Evolutionary conservation across 2,329 filamentous ascomycete genomes (phyloP).

Genomic region (Thielaviopsis ethacetica): DNA sequence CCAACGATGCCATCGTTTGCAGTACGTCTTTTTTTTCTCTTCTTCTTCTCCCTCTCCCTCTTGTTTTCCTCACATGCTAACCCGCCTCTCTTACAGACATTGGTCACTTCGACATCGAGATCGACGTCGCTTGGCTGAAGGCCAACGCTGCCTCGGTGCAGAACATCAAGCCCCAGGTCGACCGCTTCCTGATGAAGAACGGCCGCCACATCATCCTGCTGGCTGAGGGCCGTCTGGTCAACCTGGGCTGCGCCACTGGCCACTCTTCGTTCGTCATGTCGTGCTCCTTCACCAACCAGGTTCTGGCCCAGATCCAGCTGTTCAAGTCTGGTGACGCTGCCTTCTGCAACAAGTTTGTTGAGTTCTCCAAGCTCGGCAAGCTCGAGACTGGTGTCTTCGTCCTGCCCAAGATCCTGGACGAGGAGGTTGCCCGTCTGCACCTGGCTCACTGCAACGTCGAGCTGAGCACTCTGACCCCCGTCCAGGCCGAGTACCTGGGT

Average conservation of each 20-base stretch:
- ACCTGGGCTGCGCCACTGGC: constrained; percentile 96
- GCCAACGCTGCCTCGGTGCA: constrained; percentile 80
- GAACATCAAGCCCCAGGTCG: constrained; percentile 99
- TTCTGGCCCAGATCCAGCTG: constrained; percentile 96
- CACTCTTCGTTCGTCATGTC: constrained; percentile 99
- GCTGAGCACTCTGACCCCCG: constrained; percentile 67
- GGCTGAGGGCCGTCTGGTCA: constrained; percentile 96
- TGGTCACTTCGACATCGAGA: constrained; percentile 99
- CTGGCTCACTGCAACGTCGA: constrained; percentile 86
- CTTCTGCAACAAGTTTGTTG: constrained; percentile 86
- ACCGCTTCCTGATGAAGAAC: constrained; percentile 87
- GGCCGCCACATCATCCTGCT: constrained; percentile 97
- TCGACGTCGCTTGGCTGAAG: constrained; percentile 99
- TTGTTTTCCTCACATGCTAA: constrained; percentile 14
- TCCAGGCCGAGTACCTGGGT: constrained; percentile 91
- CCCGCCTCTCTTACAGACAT: constrained; percentile 44
- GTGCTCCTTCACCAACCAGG: constrained; percentile 99
- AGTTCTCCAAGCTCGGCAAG: constrained; percentile 87
- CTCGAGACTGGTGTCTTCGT: constrained; percentile 88
- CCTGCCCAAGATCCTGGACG: constrained; percentile 95
- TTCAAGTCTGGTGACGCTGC: constrained; percentile 81
- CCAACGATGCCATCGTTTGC: constrained; percentile 97
- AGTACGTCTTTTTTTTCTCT: constrained; percentile 36
- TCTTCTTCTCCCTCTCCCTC: neutral
- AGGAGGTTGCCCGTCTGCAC: constrained; percentile 94